These are phyloP conservation scores for Radiomyces spectabilis DNA, from an alignment of 192 early-diverging fungal species.

Conservation along the genomic window DNA sequence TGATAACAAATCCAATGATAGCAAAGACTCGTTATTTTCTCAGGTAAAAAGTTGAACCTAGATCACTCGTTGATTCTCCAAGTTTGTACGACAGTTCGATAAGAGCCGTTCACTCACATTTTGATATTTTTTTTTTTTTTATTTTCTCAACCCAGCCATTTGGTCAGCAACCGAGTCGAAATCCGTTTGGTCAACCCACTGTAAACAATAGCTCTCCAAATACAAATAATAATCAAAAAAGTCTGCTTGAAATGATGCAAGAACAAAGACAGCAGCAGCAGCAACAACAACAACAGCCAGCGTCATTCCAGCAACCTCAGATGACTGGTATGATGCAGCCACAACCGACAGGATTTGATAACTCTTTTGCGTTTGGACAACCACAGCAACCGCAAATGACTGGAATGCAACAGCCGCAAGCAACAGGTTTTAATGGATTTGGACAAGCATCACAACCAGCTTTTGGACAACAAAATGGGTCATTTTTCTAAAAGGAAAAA, in stretches of 20 bases:
- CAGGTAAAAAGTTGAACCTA: slow-evolving; percentile 4
- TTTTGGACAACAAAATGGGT: slow-evolving; percentile 2
- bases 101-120: too few species aligned
- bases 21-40: slow-evolving; percentile 1
- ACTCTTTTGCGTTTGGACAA: background rate
- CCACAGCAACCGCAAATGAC: slow-evolving; percentile 12
- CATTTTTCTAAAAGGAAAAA: too few species aligned
- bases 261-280: slow-evolving; percentile 22
- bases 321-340: slow-evolving; percentile 10
- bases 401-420: slow-evolving; percentile 10
- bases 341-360: slow-evolving; percentile 5
- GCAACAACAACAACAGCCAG: slow-evolving; percentile 1
- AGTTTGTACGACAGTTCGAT: too few species aligned
- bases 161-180: slow-evolving; percentile 18
- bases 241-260: slow-evolving; percentile 22
- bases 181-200: slow-evolving; percentile 19
- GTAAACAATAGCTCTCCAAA: background rate
- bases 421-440: background rate
- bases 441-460: slow-evolving; percentile 1
- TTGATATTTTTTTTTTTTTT: background rate
- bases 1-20: too few species aligned
- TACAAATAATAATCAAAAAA: slow-evolving; percentile 8
- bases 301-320: slow-evolving; percentile 13
- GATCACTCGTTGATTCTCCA: too few species aligned
- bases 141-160: slow-evolving; percentile 7